These are phyloP conservation scores for Rhazya stricta DNA, from an alignment of 257 asterid genomes.

Conservation along the genomic window DNA sequence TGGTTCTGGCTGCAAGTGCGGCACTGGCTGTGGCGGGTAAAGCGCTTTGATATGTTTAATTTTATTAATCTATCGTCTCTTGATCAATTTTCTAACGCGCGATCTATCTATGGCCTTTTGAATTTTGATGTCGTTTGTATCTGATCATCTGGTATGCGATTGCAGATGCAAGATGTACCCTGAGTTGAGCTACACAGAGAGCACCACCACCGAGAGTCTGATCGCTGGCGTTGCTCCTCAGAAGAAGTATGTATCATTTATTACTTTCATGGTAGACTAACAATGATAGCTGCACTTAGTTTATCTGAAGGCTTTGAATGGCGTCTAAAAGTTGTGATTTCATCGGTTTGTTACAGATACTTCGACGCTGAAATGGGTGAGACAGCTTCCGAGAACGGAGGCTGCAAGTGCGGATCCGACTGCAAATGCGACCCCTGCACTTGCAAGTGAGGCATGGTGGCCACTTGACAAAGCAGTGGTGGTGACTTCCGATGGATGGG, in stretches of 20 bases:
- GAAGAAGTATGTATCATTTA: constrained; percentile 33
- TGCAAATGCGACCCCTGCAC: constrained; percentile 86
- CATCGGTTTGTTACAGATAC: constrained; percentile 33
- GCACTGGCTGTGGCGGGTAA: constrained; percentile 63
- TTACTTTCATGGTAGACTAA: too few relatives aligned
- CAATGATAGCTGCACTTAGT: neutral
- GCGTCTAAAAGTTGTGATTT: neutral
- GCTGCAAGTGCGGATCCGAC: constrained; percentile 84
- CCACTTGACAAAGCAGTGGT: constrained; percentile 32
- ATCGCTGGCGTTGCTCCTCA: constrained; percentile 69
- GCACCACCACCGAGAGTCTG: constrained; percentile 37
- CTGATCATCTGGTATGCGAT: neutral
- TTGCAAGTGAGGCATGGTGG: constrained; percentile 52
- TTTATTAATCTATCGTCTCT: too few relatives aligned
- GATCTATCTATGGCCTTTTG: neutral
- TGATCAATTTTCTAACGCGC: neutral
- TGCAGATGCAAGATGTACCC: constrained; percentile 72
- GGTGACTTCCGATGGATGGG: neutral
- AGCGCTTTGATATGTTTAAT: neutral
- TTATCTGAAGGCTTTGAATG: neutral
- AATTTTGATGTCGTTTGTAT: neutral
- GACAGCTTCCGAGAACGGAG: constrained; percentile 47
- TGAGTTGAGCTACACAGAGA: constrained; percentile 39
- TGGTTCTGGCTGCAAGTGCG: constrained; percentile 67
- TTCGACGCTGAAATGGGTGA: constrained; percentile 40